phyloP scores from a whole-genome alignment of 2,329 filamentous ascomycete genomes.

The Cryphonectria naterciae region DNA sequence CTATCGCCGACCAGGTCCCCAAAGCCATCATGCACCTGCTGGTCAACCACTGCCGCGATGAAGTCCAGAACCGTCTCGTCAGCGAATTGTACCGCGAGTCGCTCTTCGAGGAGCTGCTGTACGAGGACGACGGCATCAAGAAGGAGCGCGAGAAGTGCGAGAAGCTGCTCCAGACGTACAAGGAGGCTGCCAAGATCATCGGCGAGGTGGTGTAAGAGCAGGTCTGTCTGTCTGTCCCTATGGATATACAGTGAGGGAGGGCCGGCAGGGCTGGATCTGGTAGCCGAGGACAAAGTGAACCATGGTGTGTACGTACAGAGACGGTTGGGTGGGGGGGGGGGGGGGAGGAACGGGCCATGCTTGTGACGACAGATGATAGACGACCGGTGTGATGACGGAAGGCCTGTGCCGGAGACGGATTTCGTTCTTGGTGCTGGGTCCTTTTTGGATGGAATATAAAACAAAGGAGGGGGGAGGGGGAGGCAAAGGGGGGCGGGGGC shows the following conservation, averaged over 20 bases:
- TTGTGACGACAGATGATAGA: slow-evolving; percentile 24
- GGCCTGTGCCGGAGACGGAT: not conserved
- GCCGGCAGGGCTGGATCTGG: not conserved
- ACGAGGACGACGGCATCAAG: slow-evolving; percentile 97
- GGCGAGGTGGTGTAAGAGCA: slow-evolving; percentile 82
- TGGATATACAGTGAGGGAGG: not conserved
- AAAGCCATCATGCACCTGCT: slow-evolving; percentile 99
- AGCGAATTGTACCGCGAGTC: slow-evolving; percentile 93
- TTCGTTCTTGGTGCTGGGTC: slow-evolving; percentile 1
- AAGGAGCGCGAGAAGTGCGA: slow-evolving; percentile 98
- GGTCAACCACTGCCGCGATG: slow-evolving; percentile 97
- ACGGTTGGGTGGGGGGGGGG: not conserved
- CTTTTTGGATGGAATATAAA: slow-evolving; percentile 5
- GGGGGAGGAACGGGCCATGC: not conserved
- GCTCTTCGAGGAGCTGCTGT: slow-evolving; percentile 88
- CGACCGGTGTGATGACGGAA: slow-evolving; percentile 18
- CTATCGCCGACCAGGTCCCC: slow-evolving; percentile 97
- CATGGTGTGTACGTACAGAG: slow-evolving; percentile 2
- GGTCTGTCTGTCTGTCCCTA: not conserved
- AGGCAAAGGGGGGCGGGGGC: too few species aligned
- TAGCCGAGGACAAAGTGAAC: not conserved
- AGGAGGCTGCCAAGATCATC: slow-evolving; percentile 97
- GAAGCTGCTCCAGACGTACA: slow-evolving; percentile 91
- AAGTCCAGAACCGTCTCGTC: slow-evolving; percentile 94
- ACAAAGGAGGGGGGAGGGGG: not conserved